Evolutionary conservation across 2,329 filamentous ascomycete species (phyloP).

Genomic region (Exophiala bonariae): DNA sequence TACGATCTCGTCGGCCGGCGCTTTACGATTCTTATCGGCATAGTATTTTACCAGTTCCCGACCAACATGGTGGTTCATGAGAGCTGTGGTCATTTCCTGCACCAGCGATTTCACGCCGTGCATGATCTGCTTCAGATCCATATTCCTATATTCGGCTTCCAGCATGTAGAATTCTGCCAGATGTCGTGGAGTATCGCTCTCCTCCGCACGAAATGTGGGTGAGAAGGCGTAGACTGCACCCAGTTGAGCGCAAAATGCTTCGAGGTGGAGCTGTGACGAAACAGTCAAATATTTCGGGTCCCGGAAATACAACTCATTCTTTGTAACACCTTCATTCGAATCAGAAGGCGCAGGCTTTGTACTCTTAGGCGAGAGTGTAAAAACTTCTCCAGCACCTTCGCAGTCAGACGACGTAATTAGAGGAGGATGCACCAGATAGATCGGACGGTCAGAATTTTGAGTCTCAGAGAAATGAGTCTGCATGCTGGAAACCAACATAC

Average conservation of each 20-base stretch:
- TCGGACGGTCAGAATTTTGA: conserved; percentile 63
- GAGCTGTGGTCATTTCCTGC: conserved; percentile 34
- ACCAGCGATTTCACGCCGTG: conserved; percentile 78
- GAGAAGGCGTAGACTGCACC: conserved; percentile 92
- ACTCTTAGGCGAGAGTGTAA: conserved; percentile 60
- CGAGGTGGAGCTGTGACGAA: conserved; percentile 89
- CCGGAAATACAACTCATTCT: conserved; percentile 69
- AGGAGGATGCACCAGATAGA: conserved; percentile 76
- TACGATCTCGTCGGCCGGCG: conserved; percentile 13
- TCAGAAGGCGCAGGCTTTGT: conserved; percentile 15
- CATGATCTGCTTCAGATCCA: conserved; percentile 71
- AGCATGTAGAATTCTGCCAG: conserved; percentile 99
- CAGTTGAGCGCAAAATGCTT: conserved; percentile 84
- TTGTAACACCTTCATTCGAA: conserved; percentile 26
- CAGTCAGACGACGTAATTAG: conserved; percentile 97
- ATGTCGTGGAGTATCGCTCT: conserved; percentile 89
- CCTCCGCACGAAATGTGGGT: conserved; percentile 90
- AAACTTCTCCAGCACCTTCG: conserved; percentile 93
- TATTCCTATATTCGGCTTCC: conserved; percentile 79
- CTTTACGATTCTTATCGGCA: conserved; percentile 21
- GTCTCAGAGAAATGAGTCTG: conserved; percentile 69
- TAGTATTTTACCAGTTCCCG: conserved; percentile 53
- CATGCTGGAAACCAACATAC: conserved; percentile 71
- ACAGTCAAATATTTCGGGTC: conserved; percentile 93
- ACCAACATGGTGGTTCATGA: conserved; percentile 38